These are phyloP conservation scores for Cornus suecica DNA, from an alignment of 148 eudicot genomes.

Conservation along the genomic window DNA sequence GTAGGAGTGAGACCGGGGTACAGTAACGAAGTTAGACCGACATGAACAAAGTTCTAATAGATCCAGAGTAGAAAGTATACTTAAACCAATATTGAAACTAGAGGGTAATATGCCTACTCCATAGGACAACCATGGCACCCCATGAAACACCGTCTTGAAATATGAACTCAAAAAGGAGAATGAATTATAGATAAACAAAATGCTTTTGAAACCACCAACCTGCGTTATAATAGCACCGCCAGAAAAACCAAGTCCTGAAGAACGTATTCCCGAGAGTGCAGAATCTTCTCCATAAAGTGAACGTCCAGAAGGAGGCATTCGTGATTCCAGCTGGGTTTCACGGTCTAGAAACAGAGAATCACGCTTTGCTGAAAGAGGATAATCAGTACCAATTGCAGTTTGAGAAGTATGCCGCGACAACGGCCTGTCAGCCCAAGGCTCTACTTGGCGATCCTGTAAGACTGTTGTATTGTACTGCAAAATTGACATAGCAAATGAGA, in stretches of 20 bases:
- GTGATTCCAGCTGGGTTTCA: slow-evolving; percentile 40
- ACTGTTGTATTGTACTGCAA: slow-evolving; percentile 32
- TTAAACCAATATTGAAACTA: neutral
- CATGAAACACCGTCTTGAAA: neutral
- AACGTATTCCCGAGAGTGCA: slow-evolving; percentile 44
- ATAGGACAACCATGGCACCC: neutral
- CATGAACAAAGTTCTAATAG: neutral
- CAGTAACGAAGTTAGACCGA: too few species aligned
- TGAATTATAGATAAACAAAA: neutral
- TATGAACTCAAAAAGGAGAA: neutral
- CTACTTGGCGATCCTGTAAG: slow-evolving; percentile 41
- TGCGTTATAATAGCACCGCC: slow-evolving; percentile 72
- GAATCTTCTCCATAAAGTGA: slow-evolving; percentile 63
- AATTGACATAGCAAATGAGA: neutral
- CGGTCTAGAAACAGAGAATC: slow-evolving; percentile 45
- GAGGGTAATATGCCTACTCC: neutral
- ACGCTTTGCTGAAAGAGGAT: slow-evolving; percentile 35
- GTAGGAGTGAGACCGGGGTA: too few species aligned
- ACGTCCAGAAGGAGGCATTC: slow-evolving; percentile 36
- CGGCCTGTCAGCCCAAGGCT: slow-evolving; percentile 51
- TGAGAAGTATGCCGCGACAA: slow-evolving; percentile 22
- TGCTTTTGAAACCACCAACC: slow-evolving; percentile 36
- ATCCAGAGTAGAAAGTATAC: neutral
- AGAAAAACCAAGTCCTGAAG: slow-evolving; percentile 49
- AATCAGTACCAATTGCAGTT: slow-evolving; percentile 35